phyloP scores from a whole-genome alignment of 2,329 filamentous ascomycete genomes.

The Alternaria brassicae region DNA sequence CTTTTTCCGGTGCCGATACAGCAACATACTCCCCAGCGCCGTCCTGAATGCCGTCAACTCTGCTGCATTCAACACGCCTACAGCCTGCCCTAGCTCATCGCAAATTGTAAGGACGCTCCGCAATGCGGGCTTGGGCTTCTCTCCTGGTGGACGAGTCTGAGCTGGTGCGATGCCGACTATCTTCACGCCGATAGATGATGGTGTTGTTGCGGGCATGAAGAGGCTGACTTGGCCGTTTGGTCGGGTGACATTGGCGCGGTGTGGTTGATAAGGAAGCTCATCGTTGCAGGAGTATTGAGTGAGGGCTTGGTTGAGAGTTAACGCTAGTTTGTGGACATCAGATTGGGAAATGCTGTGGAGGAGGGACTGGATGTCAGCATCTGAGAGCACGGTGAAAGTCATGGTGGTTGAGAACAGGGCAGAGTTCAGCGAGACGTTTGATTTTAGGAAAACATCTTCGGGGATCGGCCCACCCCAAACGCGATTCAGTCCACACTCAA shows the following conservation, averaged over 20 bases:
- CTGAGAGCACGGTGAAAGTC: conserved; percentile 26
- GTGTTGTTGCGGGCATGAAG: conserved; percentile 76
- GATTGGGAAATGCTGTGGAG: conserved; percentile 39
- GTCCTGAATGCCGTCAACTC: conserved; percentile 83
- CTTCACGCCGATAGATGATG: conserved; percentile 72
- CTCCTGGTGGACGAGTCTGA: conserved; percentile 16
- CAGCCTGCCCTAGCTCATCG: conserved; percentile 59
- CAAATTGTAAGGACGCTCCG: conserved; percentile 72
- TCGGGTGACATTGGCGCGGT: conserved; percentile 52
- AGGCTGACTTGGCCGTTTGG: conserved; percentile 63
- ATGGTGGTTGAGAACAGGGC: background rate
- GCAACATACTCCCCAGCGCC: conserved; percentile 72
- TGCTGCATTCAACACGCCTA: conserved; percentile 74
- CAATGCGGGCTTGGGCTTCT: conserved; percentile 48
- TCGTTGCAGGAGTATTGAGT: conserved; percentile 32
- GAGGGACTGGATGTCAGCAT: conserved; percentile 41
- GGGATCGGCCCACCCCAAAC: no score
- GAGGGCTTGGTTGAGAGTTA: conserved; percentile 34
- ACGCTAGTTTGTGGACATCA: conserved; percentile 7
- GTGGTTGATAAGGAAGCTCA: conserved; percentile 52
- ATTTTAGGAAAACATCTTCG: no score
- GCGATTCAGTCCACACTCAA: no score
- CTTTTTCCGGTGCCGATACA: conserved; percentile 45
- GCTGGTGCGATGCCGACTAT: conserved; percentile 65
- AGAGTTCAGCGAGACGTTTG: background rate